A percentile compares a stretch with the other conserved stretches of the same genome.
Evolutionary conservation across 2,329 filamentous ascomycete genomes (phyloP).

Genomic region (Talaromyces sp.): DNA sequence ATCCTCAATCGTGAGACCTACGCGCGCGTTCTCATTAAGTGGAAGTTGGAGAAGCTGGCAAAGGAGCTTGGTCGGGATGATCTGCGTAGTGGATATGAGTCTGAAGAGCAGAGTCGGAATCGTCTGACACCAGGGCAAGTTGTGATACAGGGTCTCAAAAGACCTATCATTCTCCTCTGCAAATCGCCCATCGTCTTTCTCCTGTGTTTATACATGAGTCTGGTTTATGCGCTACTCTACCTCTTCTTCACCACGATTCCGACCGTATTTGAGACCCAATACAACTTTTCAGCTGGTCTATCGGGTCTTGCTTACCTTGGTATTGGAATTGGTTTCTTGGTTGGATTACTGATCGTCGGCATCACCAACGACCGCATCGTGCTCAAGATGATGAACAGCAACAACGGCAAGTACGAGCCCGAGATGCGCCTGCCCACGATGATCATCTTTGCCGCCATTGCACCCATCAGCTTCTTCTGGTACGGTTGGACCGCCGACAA

Average conservation of each 20-base stretch:
- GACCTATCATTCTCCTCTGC: constrained; percentile 58
- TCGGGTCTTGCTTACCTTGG: constrained; percentile 50
- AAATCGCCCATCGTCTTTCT: constrained; percentile 54
- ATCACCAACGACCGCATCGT: constrained; percentile 18
- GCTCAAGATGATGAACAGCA: constrained; percentile 2
- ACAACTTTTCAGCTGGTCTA: constrained; percentile 46
- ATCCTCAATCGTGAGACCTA: constrained; percentile 55
- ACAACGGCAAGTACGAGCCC: constrained; percentile 16
- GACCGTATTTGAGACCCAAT: constrained; percentile 50
- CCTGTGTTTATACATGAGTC: constrained; percentile 46
- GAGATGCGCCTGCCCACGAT: constrained; percentile 17
- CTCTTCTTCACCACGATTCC: constrained; percentile 52
- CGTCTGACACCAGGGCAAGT: constrained; percentile 40
- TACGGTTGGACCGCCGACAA: constrained; percentile 54
- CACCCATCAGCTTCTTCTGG: constrained; percentile 44
- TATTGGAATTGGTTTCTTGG: constrained; percentile 43
- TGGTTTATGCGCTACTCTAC: constrained; percentile 49
- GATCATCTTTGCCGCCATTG: constrained; percentile 8
- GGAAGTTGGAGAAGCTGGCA: constrained; percentile 56
- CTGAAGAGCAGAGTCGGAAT: constrained; percentile 43
- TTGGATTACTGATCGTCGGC: constrained; percentile 17
- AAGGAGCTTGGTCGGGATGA: constrained; percentile 35
- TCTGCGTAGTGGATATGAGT: constrained; percentile 15
- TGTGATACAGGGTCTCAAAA: constrained; percentile 45
- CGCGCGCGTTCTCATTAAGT: constrained; percentile 56